Evolutionary conservation across 225 moss, liverwort and hornwort species (phyloP), one percentile per base, ranked within the genome.

Genomic region (Sphagnum tenellum): DNA sequence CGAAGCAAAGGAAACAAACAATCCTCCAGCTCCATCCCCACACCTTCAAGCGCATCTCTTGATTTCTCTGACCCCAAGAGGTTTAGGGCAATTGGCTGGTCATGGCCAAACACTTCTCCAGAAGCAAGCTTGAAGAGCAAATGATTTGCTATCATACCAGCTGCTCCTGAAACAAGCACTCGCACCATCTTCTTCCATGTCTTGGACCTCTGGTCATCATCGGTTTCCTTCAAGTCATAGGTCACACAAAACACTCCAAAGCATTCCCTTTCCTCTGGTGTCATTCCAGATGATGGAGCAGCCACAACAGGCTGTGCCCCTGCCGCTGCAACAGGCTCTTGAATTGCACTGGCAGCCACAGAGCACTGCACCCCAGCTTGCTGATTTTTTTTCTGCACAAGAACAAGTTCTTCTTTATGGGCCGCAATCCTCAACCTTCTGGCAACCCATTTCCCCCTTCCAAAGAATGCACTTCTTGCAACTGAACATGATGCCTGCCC

Each of bases 11-110:
- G 93, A 59, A 81, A 98, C 46, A 98, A 67, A 3, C 90, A 98
- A 53, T 93, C 92, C 65, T 98, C 96, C 63, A 98, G 70, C 77
- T 98, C 96, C 93, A 98, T 98, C 5, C 90, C 93, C 72, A 98
- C 92, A 9, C 96, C 96, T 76, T 98, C 93, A 5, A 98, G 75
- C 12, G 93, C 96, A 51, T 92, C 85, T 55, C 93, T 84, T 5
- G 90, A 93, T 48, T 83, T 79, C 67, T 82, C 87, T 3, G 89
- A 93, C 49, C 96, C 96, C 50, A 98, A 66, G 52, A 98, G 77
- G 67, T 93, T 92, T 8, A 98, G 81, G 12, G 80, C 90, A 46
- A 98, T 81, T 44, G 96, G 93, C 73, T 98, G 93, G 63, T 98
- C 92, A 7, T 85, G 92, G 4, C 96, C 96, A 14, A 98, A 98